Evolutionary conservation across 1,284 basidiomycete genomes (phyloP).

Genomic region (Fomitopsis schrenkii): DNA sequence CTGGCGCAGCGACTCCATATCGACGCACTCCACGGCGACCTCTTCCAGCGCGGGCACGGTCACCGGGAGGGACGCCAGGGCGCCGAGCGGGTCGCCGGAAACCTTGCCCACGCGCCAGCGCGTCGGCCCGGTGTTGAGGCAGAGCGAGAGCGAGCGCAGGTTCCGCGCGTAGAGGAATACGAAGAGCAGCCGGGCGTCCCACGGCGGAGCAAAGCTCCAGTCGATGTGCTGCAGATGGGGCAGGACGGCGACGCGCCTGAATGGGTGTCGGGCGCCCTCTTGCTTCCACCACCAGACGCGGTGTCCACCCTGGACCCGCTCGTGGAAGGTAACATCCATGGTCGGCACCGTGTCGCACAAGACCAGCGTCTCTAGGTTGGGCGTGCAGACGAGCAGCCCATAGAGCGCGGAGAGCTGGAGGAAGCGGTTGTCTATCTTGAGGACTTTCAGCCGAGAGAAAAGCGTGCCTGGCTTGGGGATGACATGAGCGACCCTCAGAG

Average conservation of each 20-base stretch:
- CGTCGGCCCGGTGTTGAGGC: not conserved
- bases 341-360: not conserved
- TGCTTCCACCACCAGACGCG: too few relatives aligned
- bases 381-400: not conserved
- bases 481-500: not conserved
- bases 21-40: conserved; percentile 9
- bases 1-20: conserved; percentile 8
- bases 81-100: not conserved
- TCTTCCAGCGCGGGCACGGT: conserved; percentile 4
- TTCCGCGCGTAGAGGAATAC: not conserved
- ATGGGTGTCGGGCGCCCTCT: not conserved
- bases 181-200: not conserved
- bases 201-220: not conserved
- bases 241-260: not conserved
- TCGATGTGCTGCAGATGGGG: not conserved
- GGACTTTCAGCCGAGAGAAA: not conserved
- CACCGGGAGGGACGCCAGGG: not conserved
- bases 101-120: not conserved
- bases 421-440: not conserved
- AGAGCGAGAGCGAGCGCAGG: conserved; percentile 2
- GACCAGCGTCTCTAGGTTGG: not conserved
- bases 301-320: too few relatives aligned
- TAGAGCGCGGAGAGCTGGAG: not conserved
- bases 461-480: not conserved
- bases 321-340: not conserved